Conservation (phyloP, 768 basidiomycete species). For the Dioszegia crocea region DNA sequence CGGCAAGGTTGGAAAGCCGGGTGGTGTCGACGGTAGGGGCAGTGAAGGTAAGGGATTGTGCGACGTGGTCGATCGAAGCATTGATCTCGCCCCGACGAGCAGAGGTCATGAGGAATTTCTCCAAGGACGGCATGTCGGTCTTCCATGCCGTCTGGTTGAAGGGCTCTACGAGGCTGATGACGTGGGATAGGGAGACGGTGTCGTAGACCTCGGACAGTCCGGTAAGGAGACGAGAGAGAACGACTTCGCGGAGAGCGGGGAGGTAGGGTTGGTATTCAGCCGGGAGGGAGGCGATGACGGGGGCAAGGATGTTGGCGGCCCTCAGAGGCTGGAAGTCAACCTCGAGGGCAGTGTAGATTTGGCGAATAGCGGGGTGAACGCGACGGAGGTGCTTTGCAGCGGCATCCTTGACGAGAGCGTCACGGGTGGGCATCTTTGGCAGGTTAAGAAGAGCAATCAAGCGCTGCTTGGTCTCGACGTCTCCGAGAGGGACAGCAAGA, state of each 20-base stretch:
- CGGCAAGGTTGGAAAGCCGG: slow-evolving; percentile 72
- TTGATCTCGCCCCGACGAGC: slow-evolving; percentile 78
- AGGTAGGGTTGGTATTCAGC: slow-evolving; percentile 72
- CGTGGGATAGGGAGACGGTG: slow-evolving; percentile 70
- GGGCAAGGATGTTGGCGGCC: slow-evolving; percentile 71
- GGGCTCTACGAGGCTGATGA: slow-evolving; percentile 67
- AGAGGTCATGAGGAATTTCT: slow-evolving; percentile 90
- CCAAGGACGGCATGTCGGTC: slow-evolving; percentile 64
- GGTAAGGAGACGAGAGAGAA: slow-evolving; percentile 82
- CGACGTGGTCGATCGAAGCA: slow-evolving; percentile 83
- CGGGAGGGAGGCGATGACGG: slow-evolving; percentile 60
- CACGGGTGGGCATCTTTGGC: slow-evolving; percentile 74
- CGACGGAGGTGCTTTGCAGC: slow-evolving; percentile 75
- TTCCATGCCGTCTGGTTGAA: slow-evolving; percentile 60
- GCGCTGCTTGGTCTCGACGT: slow-evolving; percentile 61
- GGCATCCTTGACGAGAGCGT: slow-evolving; percentile 80
- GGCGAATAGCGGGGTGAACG: slow-evolving; percentile 66
- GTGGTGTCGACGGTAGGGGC: slow-evolving; percentile 49
- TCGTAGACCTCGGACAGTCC: slow-evolving; percentile 92
- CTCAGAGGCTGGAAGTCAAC: slow-evolving; percentile 88
- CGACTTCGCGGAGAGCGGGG: slow-evolving; percentile 81
- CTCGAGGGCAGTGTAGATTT: slow-evolving; percentile 82
- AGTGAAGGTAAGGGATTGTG: slow-evolving; percentile 75
- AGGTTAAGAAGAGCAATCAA: slow-evolving; percentile 82
- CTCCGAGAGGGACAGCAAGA: slow-evolving; percentile 79